Base-by-base conservation (phyloP, 371 early-diverging fungal species). In the Lichtheimia ornata region DNA sequence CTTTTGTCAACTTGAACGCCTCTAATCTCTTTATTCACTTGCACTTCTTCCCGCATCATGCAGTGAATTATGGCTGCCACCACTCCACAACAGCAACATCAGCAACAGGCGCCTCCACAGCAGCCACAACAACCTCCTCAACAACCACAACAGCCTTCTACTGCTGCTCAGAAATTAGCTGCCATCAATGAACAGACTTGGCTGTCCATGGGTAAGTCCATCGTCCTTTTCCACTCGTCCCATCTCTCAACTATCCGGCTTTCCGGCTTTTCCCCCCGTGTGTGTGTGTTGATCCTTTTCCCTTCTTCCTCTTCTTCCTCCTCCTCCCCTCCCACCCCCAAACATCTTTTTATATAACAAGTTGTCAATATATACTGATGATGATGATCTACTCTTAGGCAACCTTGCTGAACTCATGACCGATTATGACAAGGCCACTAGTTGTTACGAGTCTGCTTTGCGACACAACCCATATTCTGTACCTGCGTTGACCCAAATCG, bases 401-500 rank as follows among this genome's bases (percentile, higher is more conserved):
- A 62, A 72, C 35, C 62, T 90, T 22, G 87, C 93, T 0, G 89
- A 91, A 73, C 74, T 84, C 58, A 86, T 85, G 91, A 87, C 74
- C 62, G 91, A 84, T 72, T 76, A 71, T 17, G 91, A 94, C 56
- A 83, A 88, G 27, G 94, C 97, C 1, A 77, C 90, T 59, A 72
- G 75, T 17, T 87, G 92, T 6, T 97, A 93, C 64, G 94, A 94
- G 66, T 77, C 83, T 4, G 95, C 94, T 3, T 82, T 95, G 17
- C 84, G 93, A 27, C 92, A 95, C 71, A 95, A 95, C 63, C 91
- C 95, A 28, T 89, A 91, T 66, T 94, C 94, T 2, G 81, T 90
- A 50, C 69, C 73, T 30, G 93, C 94, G 2, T 79, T 95, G 20
- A 86, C 86, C n/a, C 82, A 79, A 55, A 84, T 88, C 42, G 92